These are phyloP conservation scores for Clitopilus hobsonii DNA, from an alignment of 768 basidiomycete genomes.

Conservation along the genomic window DNA sequence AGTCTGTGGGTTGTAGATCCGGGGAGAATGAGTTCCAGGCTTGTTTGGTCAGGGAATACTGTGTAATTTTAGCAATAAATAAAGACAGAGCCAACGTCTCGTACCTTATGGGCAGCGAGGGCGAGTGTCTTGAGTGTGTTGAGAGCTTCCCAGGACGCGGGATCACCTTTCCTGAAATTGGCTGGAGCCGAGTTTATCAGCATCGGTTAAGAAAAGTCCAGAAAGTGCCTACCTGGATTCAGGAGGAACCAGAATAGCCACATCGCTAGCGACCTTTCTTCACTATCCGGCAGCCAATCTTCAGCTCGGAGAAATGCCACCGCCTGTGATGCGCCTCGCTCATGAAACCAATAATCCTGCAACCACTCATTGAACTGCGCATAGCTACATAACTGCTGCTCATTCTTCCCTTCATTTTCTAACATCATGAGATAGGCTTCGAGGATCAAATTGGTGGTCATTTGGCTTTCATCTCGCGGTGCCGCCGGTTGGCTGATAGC, in stretches of 20 bases:
- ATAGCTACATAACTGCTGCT: slow-evolving; percentile 64
- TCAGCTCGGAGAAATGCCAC: slow-evolving; percentile 33
- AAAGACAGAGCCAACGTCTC: neutral
- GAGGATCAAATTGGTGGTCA: slow-evolving; percentile 50
- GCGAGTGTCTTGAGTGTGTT: slow-evolving; percentile 58
- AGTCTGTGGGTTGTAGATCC: slow-evolving; percentile 13
- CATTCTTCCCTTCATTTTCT: slow-evolving; percentile 76
- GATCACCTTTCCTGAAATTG: slow-evolving; percentile 37
- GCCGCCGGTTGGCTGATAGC: slow-evolving; percentile 23
- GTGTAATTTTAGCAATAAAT: slow-evolving; percentile 8
- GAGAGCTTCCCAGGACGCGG: slow-evolving; percentile 38
- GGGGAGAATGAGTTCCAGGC: slow-evolving; percentile 58
- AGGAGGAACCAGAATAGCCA: slow-evolving; percentile 80
- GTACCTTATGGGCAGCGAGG: slow-evolving; percentile 60
- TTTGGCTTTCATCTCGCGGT: slow-evolving; percentile 18
- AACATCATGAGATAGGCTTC: slow-evolving; percentile 74
- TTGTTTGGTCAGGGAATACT: slow-evolving; percentile 60
- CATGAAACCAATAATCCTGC: slow-evolving; percentile 60
- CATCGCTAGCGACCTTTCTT: slow-evolving; percentile 57
- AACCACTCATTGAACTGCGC: slow-evolving; percentile 63
- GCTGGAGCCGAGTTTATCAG: slow-evolving; percentile 26
- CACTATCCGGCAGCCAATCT: slow-evolving; percentile 53
- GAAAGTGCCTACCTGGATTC: slow-evolving; percentile 43
- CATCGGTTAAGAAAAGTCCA: neutral
- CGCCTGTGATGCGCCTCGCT: slow-evolving; percentile 50